Conservation (phyloP, 768 basidiomycete genomes). For the Leccinum longicurvipes region DNA sequence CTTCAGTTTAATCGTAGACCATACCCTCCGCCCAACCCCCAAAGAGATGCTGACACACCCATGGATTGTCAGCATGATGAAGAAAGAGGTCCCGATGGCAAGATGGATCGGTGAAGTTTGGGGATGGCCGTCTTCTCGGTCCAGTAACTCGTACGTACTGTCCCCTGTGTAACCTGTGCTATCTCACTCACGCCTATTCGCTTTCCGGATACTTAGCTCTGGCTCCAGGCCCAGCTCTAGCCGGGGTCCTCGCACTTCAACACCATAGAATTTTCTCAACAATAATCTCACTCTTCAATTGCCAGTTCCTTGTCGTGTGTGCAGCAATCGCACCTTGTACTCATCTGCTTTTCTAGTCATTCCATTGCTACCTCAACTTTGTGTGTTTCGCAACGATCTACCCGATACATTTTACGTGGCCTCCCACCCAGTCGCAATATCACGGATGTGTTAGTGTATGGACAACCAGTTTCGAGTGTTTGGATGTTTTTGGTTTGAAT, state of each 20-base stretch:
- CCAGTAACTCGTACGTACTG: slow-evolving; percentile 21
- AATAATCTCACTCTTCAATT: not conserved
- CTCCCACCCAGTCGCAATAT: slow-evolving; percentile 8
- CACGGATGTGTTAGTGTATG: slow-evolving; percentile 17
- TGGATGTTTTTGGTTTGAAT: not conserved
- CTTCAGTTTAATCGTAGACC: slow-evolving; percentile 66
- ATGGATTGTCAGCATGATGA: slow-evolving; percentile 77
- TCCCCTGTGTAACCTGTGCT: not conserved
- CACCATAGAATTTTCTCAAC: slow-evolving; percentile 21
- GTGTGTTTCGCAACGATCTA: slow-evolving; percentile 18
- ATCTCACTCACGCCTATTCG: not conserved
- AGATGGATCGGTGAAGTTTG: slow-evolving; percentile 85
- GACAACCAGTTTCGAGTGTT: slow-evolving; percentile 14
- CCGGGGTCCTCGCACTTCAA: slow-evolving; percentile 24
- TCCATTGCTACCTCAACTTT: slow-evolving; percentile 10
- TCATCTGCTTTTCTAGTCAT: slow-evolving; percentile 11
- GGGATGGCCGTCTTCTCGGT: slow-evolving; percentile 59
- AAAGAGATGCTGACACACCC: slow-evolving; percentile 80
- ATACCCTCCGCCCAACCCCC: slow-evolving; percentile 70
- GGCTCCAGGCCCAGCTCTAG: slow-evolving; percentile 30
- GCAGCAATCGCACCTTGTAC: slow-evolving; percentile 21
- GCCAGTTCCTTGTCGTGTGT: slow-evolving; percentile 12
- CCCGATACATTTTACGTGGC: slow-evolving; percentile 18
- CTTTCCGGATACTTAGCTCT: slow-evolving; percentile 7
- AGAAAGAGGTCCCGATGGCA: slow-evolving; percentile 83